A percentile compares a stretch with the other conserved stretches of the same genome.
Evolutionary conservation across 2,329 filamentous ascomycete genomes (phyloP).

Genomic region (Epicoccum sorghinum): DNA sequence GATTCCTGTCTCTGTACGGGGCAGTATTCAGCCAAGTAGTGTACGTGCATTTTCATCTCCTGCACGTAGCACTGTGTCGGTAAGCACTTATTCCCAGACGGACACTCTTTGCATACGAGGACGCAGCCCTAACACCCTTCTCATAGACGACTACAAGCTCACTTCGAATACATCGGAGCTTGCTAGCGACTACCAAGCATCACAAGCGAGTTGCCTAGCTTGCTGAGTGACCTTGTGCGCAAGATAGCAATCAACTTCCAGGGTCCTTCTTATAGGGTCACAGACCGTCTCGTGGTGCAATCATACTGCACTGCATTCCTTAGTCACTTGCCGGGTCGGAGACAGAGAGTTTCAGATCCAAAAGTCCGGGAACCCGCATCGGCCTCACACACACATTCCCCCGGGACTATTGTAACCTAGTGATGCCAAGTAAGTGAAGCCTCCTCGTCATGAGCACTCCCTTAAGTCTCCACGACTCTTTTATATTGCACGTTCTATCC

Average conservation of each 20-base stretch:
- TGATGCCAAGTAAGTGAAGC: conserved; percentile 49
- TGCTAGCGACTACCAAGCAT: conserved; percentile 39
- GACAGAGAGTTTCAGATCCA: conserved; percentile 48
- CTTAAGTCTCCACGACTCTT: conserved; percentile 19
- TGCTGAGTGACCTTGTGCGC: conserved; percentile 45
- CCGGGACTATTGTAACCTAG: conserved; percentile 46
- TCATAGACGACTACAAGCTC: conserved; percentile 41
- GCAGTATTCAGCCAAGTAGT: conserved; percentile 20
- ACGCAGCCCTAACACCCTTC: conserved; percentile 37
- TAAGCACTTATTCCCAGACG: conserved; percentile 30
- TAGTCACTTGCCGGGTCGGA: conserved; percentile 44
- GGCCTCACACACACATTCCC: conserved; percentile 45
- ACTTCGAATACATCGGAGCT: conserved; percentile 30
- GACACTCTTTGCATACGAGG: conserved; percentile 22
- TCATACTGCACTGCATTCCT: conserved; percentile 44
- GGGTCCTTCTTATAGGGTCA: conserved; percentile 43
- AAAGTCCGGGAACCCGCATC: conserved; percentile 41
- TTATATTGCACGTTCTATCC: conserved; percentile 34
- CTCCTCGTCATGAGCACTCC: conserved; percentile 42
- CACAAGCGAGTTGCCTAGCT: conserved; percentile 38
- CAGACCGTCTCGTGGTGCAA: conserved; percentile 47
- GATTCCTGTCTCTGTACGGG: conserved; percentile 23
- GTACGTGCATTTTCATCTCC: conserved; percentile 25
- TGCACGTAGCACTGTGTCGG: conserved; percentile 24
- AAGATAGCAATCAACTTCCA: conserved; percentile 41